A percentile compares a stretch with the other conserved stretches of the same genome.
phyloP scores from a whole-genome alignment of 2,329 filamentous ascomycete species.

The Xylaria sp. region DNA sequence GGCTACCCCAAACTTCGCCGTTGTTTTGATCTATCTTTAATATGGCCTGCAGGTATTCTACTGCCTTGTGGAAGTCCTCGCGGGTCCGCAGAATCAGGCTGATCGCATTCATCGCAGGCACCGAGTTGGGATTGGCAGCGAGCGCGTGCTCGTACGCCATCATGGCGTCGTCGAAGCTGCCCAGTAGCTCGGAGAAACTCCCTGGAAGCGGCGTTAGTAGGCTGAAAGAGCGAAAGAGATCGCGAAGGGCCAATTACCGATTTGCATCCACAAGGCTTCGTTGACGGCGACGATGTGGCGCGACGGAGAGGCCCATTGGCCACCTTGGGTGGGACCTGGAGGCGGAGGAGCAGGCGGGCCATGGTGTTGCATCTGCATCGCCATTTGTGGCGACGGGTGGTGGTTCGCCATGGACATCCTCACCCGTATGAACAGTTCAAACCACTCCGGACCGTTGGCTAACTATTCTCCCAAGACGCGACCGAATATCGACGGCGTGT shows the following conservation, averaged over 20 bases:
- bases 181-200: slow-evolving; percentile 82
- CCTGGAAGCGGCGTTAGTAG: slow-evolving; percentile 55
- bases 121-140: slow-evolving; percentile 83
- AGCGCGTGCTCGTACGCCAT: slow-evolving; percentile 89
- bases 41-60: slow-evolving; percentile 90
- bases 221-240: neutral
- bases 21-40: slow-evolving; percentile 86
- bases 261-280: slow-evolving; percentile 87
- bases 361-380: slow-evolving; percentile 70
- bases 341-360: slow-evolving; percentile 65
- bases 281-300: slow-evolving; percentile 80
- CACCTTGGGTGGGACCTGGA: slow-evolving; percentile 56
- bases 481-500: slow-evolving; percentile 2
- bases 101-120: slow-evolving; percentile 91
- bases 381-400: slow-evolving; percentile 78
- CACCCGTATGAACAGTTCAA: neutral
- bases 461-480: slow-evolving; percentile 5
- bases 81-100: slow-evolving; percentile 88
- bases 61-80: slow-evolving; percentile 90
- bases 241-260: slow-evolving; percentile 65
- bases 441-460: slow-evolving; percentile 12
- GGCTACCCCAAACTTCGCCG: slow-evolving; percentile 94
- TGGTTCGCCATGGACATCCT: slow-evolving; percentile 68
- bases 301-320: slow-evolving; percentile 64
- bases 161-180: slow-evolving; percentile 86